Percentiles rank a stretch among this genome's conserved stretches.
phyloP scores from a whole-genome alignment of 306 rosid species.

The Cucumis hystrix region DNA sequence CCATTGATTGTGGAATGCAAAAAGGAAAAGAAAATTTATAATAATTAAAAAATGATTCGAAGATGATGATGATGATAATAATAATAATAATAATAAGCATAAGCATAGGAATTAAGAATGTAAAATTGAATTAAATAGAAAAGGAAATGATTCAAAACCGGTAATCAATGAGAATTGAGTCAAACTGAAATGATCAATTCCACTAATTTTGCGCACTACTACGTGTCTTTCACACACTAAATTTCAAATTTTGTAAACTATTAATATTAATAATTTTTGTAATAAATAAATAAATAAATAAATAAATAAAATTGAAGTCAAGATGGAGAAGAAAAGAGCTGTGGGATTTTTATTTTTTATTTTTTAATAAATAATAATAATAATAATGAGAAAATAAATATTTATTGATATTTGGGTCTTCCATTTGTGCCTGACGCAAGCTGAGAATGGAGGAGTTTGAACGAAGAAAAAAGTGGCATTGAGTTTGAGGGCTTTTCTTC shows the following conservation, averaged over 20 bases:
- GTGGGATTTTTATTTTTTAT: not conserved
- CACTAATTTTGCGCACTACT: conserved; percentile 7
- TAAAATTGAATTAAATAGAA: not conserved
- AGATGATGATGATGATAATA: not conserved
- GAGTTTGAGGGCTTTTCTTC: not conserved
- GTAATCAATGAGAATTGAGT: not conserved
- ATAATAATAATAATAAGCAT: not conserved
- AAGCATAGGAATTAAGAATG: not conserved
- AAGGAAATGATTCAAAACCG: not conserved
- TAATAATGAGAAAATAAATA: not conserved
- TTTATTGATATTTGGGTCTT: conserved; percentile 5
- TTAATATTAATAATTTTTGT: no score
- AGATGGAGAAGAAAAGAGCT: not conserved
- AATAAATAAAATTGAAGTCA: not conserved
- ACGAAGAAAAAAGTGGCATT: conserved; percentile 9
- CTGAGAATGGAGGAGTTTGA: conserved; percentile 11
- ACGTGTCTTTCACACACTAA: not conserved
- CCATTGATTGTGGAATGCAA: not conserved
- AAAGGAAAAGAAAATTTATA: not conserved
- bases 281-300: no score
- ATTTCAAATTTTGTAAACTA: no score
- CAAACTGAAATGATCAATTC: conserved; percentile 8
- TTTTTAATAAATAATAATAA: not conserved
- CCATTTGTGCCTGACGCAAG: conserved; percentile 6
- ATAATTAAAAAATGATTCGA: not conserved